These are phyloP conservation scores for Plasmopara viticola DNA, from an alignment of 352 stramenopile genomes.

Conservation along the genomic window DNA sequence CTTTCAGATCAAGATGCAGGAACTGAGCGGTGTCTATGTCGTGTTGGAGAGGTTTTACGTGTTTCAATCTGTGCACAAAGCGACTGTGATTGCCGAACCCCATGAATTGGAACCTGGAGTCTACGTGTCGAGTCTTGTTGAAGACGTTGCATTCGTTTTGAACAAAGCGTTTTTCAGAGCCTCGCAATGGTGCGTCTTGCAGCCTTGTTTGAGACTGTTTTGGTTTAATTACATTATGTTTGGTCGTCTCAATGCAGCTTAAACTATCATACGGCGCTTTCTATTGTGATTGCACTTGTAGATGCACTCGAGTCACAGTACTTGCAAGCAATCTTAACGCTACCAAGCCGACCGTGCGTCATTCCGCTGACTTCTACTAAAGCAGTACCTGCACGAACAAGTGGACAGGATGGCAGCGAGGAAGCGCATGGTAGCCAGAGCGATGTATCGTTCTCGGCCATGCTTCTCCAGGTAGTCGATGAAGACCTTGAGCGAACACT, in stretches of 20 bases:
- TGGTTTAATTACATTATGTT: not conserved
- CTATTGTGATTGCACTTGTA: slow-evolving; percentile 78
- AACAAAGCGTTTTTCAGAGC: slow-evolving; percentile 77
- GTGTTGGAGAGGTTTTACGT: slow-evolving; percentile 82
- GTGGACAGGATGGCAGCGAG: slow-evolving; percentile 1
- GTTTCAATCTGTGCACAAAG: slow-evolving; percentile 81
- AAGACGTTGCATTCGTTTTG: slow-evolving; percentile 81
- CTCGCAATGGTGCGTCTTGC: slow-evolving; percentile 50
- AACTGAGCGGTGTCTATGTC: slow-evolving; percentile 76
- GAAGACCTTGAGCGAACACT: slow-evolving; percentile 55
- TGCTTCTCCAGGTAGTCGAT: slow-evolving; percentile 72
- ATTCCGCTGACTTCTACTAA: slow-evolving; percentile 35
- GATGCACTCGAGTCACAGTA: slow-evolving; percentile 78
- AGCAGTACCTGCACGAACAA: not conserved
- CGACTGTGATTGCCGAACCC: slow-evolving; percentile 70
- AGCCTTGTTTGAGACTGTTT: not conserved
- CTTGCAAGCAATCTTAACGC: slow-evolving; percentile 60
- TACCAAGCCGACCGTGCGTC: slow-evolving; percentile 53
- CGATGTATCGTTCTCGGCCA: slow-evolving; percentile 72
- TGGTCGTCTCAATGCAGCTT: slow-evolving; percentile 40
- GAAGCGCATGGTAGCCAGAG: slow-evolving; percentile 16
- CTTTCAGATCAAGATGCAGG: slow-evolving; percentile 60
- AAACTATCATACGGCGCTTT: slow-evolving; percentile 77
- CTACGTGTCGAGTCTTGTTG: slow-evolving; percentile 75
- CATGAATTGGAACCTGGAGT: slow-evolving; percentile 62